These are phyloP conservation scores for Hirsutella rhossiliensis DNA, from an alignment of 2,329 filamentous ascomycete species.

Conservation along the genomic window DNA sequence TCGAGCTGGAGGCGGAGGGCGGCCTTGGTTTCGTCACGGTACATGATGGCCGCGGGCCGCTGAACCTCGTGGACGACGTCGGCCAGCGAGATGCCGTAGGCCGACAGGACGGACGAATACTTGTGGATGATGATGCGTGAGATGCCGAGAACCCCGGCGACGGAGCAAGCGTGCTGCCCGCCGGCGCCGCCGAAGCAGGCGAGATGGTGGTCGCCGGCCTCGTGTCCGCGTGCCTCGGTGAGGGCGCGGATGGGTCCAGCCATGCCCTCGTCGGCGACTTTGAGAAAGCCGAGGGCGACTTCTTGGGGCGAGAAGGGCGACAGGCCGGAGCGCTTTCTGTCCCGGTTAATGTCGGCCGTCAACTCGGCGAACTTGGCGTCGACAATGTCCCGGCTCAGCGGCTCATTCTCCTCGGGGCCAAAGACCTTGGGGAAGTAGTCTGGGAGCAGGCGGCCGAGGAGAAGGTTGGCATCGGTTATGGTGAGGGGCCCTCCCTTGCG, in stretches of 20 bases:
- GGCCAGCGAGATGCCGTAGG: constrained; percentile 32
- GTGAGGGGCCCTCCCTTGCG: constrained; percentile 59
- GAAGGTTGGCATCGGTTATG: constrained; percentile 61
- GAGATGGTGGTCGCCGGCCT: constrained; percentile 20
- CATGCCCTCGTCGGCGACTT: constrained; percentile 23
- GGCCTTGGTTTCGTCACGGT: constrained; percentile 7
- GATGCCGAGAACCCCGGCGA: constrained; percentile 29
- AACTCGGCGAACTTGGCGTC: constrained; percentile 28
- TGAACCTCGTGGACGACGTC: constrained; percentile 30
- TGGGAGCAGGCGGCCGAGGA: constrained; percentile 46
- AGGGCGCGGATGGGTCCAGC: constrained; percentile 21
- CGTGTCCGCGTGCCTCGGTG: constrained; percentile 21
- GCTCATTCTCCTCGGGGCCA: constrained; percentile 10
- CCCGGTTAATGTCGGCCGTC: constrained; percentile 27
- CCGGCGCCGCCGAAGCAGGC: constrained; percentile 25
- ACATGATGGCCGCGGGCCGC: constrained; percentile 20
- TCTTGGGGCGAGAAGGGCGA: constrained; percentile 18
- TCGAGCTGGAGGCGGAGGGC: constrained; percentile 12
- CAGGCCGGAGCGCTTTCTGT: constrained; percentile 13
- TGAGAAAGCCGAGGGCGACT: constrained; percentile 23
- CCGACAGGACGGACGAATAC: constrained; percentile 32
- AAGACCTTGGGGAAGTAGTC: constrained; percentile 59
- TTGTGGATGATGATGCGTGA: constrained; percentile 28
- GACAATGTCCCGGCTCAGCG: constrained; percentile 26
- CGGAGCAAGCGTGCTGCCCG: constrained; percentile 30